Conservation (phyloP, 208 protist species). For the Acanthamoeba triangularis region DNA sequence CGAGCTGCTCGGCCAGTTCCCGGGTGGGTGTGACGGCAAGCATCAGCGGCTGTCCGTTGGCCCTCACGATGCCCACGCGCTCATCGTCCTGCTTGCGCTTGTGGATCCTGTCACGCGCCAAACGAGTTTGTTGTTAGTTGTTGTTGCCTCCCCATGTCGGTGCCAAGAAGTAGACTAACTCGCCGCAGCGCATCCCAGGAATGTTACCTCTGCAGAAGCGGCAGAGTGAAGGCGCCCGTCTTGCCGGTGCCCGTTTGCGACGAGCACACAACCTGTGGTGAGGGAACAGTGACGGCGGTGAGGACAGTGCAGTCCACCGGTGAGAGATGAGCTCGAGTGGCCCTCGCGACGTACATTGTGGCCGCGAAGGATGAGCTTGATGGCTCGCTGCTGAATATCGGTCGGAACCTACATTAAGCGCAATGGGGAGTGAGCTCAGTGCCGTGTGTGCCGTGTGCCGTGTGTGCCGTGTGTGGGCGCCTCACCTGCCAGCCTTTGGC, state of each 20-base stretch:
- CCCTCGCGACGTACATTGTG: neutral
- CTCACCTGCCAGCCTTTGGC: conserved; percentile 7
- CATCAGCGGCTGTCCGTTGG: conserved; percentile 21
- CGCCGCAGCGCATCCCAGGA: neutral
- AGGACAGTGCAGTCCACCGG: neutral
- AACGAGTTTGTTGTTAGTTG: neutral
- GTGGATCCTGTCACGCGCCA: neutral
- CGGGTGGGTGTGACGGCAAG: conserved; percentile 68
- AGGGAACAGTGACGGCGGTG: neutral
- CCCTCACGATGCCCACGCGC: neutral
- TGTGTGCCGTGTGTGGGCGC: neutral
- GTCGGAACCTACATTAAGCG: neutral
- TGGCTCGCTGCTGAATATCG: conserved; percentile 14
- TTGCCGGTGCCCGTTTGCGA: conserved; percentile 78
- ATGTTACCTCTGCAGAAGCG: conserved; percentile 44
- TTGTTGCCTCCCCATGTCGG: neutral
- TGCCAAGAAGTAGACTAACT: neutral
- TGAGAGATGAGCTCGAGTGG: neutral
- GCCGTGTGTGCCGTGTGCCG: no score
- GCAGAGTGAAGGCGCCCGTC: conserved; percentile 74
- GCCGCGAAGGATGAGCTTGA: conserved; percentile 26
- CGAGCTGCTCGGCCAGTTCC: conserved; percentile 74
- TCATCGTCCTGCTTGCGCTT: conserved; percentile 46
- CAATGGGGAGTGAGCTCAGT: neutral
- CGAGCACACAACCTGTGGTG: conserved; percentile 24